Base-by-base conservation (phyloP, 768 basidiomycete species). In the Phanerochaete carnosa region DNA sequence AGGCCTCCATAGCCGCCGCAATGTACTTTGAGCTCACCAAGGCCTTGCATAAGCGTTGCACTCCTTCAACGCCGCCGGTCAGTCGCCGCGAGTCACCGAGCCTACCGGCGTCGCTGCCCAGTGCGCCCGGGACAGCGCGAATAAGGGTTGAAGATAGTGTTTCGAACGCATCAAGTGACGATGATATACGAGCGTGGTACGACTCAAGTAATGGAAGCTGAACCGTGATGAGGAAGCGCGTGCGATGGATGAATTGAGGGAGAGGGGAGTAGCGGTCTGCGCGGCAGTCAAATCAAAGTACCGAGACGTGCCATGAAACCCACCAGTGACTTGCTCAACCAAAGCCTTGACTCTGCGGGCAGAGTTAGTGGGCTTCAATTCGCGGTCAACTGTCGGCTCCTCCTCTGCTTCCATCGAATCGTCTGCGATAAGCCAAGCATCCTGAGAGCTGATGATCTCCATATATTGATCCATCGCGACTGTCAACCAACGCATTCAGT, bases 91-190 rank as follows among this genome's bases (percentile, higher is more conserved):
- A 77, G 58, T 75, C 73, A 3, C 72, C 72, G 15, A 61, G 61
- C 25, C 69, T 57, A 3, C 83, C 78, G 29, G 79, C 76, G n/a
- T 85, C 73, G 49, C 78, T 80, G 47, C 84, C 81, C 43, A 98
- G 79, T 0, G 94, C 94, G 19, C 97, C 97, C 1, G 97, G 97
- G 1, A 98, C 95, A 3, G 90, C 90, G 15, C 94, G 88, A 45
- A 95, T 85, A 64, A 99, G 86, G 0, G 88, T 83, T 30, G 91
- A 94, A 1, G 94, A 93, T 5, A 97, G 78, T 1, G 88, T 90
- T 73, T 98, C 97, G 66, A 98, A 98, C 0, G 95, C 96, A 67
- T 98, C 94, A 26, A 98, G 76, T 9, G 95, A 94, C 9, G 89
- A 84, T 1, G 84, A 79, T 71, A 99, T 87, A 22, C 95, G 87